phyloP scores from a whole-genome alignment of 1,284 basidiomycete species.

The Mycena sp. region DNA sequence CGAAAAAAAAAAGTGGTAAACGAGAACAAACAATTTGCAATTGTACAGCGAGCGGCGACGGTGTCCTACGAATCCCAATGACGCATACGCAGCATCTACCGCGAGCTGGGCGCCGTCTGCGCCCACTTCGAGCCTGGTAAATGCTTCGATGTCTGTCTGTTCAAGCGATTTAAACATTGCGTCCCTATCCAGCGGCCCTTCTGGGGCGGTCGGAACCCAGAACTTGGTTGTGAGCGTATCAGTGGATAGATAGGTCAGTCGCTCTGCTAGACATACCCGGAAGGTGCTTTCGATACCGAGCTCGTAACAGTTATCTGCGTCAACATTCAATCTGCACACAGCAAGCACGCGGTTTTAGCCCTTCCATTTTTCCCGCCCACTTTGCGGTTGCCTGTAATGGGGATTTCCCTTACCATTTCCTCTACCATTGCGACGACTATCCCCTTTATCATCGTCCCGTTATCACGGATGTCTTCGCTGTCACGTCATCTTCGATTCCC shows the following conservation, averaged over 20 bases:
- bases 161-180: not conserved
- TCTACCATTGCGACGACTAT: too few species aligned
- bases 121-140: not conserved
- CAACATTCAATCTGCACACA: too few species aligned
- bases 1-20: not conserved
- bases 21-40: not conserved
- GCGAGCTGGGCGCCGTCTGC: not conserved
- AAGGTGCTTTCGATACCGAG: not conserved
- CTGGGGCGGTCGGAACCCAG: not conserved
- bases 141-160: not conserved
- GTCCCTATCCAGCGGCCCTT: not conserved
- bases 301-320: too few species aligned
- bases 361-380: too few species aligned
- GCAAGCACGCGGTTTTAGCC: too few species aligned
- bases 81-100: not conserved
- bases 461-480: not conserved
- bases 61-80: not conserved
- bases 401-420: too few species aligned
- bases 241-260: not conserved
- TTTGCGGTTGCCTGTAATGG: too few species aligned
- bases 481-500: too few species aligned
- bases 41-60: not conserved
- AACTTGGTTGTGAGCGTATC: not conserved
- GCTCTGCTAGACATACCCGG: not conserved
- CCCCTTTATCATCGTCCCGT: not conserved